Evolutionary conservation across 2,329 filamentous ascomycete species (phyloP).

Genomic region (Pestalotiopsis sp.): DNA sequence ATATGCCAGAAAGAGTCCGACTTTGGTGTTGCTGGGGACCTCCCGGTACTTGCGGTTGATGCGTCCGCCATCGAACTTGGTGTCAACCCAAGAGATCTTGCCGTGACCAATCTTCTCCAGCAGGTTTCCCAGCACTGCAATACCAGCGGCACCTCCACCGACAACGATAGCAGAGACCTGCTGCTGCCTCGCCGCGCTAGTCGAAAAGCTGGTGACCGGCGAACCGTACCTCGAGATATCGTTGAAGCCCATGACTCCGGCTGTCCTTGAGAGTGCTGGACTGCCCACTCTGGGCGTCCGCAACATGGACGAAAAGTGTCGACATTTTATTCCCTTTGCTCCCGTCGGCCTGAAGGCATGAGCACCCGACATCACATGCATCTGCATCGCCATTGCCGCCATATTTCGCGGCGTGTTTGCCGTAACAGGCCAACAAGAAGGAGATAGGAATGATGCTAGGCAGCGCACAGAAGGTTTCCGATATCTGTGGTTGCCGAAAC

Average conservation of each 20-base stretch:
- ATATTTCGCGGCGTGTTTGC: background rate
- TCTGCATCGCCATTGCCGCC: conserved; percentile 5
- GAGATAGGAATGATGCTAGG: background rate
- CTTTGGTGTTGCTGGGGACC: conserved; percentile 65
- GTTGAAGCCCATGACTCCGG: conserved; percentile 4
- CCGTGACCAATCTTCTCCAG: conserved; percentile 50
- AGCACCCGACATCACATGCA: conserved; percentile 10
- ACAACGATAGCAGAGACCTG: conserved; percentile 51
- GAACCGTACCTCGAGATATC: background rate
- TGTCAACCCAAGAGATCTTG: conserved; percentile 62
- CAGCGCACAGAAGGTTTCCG: background rate
- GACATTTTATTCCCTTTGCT: conserved; percentile 7
- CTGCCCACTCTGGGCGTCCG: background rate
- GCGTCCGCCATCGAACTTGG: conserved; percentile 54
- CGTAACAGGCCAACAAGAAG: background rate
- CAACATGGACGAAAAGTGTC: background rate
- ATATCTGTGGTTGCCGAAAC: background rate
- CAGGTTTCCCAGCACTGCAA: conserved; percentile 63
- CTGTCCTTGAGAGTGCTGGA: background rate
- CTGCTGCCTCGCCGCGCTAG: background rate
- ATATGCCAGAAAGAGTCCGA: conserved; percentile 59
- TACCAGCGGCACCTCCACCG: conserved; percentile 60
- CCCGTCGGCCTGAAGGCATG: background rate
- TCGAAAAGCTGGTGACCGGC: background rate
- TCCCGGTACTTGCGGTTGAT: conserved; percentile 59